These are phyloP conservation scores for Echinosophora koreensis DNA, from an alignment of 306 rosid genomes.

Conservation along the genomic window DNA sequence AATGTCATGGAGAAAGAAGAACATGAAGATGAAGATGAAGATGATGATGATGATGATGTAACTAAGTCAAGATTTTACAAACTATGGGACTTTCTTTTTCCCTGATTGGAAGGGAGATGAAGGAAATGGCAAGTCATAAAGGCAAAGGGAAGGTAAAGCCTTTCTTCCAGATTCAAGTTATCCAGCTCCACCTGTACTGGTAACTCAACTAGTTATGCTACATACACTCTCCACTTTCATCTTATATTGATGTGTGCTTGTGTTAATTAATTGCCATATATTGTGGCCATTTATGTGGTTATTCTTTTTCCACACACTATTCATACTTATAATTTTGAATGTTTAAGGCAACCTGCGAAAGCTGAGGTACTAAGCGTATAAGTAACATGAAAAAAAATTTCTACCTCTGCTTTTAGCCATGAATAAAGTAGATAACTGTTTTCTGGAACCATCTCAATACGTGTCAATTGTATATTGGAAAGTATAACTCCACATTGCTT, in stretches of 20 bases:
- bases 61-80: slow-evolving; percentile 11
- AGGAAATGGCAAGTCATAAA: slow-evolving; percentile 70
- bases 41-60: slow-evolving; percentile 20
- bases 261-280: not conserved
- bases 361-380: slow-evolving; percentile 20
- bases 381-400: not conserved
- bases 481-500: slow-evolving; percentile 39
- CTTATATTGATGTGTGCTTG: too few species aligned
- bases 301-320: not conserved
- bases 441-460: not conserved
- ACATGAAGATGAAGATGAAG: too few species aligned
- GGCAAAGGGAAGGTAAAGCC: slow-evolving; percentile 87
- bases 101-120: slow-evolving; percentile 50
- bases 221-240: slow-evolving; percentile 14
- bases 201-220: slow-evolving; percentile 13
- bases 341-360: slow-evolving; percentile 19
- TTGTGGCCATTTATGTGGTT: not conserved
- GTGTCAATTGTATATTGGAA: slow-evolving; percentile 3
- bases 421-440: slow-evolving; percentile 22
- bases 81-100: slow-evolving; percentile 47
- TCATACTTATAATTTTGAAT: slow-evolving; percentile 29
- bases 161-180: slow-evolving; percentile 62
- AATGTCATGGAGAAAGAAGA: slow-evolving; percentile 55
- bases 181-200: slow-evolving; percentile 31
- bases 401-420: slow-evolving; percentile 10